Percentiles rank a stretch among this genome's conserved stretches.
Conservation (phyloP, 2,329 filamentous ascomycete genomes). For the Cordyceps cateniannulata region DNA sequence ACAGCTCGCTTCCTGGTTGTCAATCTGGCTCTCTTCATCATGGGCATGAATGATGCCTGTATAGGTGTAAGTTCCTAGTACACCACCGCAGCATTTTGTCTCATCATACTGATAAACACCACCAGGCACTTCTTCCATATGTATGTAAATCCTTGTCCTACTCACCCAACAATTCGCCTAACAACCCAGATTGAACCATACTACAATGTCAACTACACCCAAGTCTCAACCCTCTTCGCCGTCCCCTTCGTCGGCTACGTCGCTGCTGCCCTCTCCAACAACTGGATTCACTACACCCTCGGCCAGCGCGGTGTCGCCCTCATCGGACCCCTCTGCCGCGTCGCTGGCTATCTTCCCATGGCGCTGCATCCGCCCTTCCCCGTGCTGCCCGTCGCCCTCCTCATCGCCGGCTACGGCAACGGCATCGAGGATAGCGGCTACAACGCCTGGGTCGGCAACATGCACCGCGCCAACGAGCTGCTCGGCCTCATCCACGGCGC, state of each 20-base stretch:
- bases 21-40: constrained; percentile 56
- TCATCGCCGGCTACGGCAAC: constrained; percentile 64
- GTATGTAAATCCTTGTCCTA: constrained; percentile 24
- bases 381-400: constrained; percentile 56
- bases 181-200: constrained; percentile 48
- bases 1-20: constrained; percentile 51
- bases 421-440: constrained; percentile 58
- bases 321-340: constrained; percentile 54
- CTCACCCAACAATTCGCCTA: not conserved
- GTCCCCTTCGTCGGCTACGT: constrained; percentile 61
- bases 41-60: constrained; percentile 64
- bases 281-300: constrained; percentile 53
- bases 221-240: constrained; percentile 61
- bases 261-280: constrained; percentile 57
- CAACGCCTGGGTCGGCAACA: constrained; percentile 60
- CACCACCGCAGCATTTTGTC: not conserved
- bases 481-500: constrained; percentile 66
- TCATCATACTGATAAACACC: not conserved
- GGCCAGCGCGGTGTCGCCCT: constrained; percentile 69
- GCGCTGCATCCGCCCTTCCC: constrained; percentile 64
- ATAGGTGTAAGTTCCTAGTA: constrained; percentile 45
- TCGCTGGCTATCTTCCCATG: constrained; percentile 59
- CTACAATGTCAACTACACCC: constrained; percentile 54
- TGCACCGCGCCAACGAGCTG: constrained; percentile 66
- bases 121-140: constrained; percentile 42